Evolutionary conservation across 768 basidiomycete genomes (phyloP), one percentile per base, ranked within the genome.

Genomic region (Mycena alexandri): DNA sequence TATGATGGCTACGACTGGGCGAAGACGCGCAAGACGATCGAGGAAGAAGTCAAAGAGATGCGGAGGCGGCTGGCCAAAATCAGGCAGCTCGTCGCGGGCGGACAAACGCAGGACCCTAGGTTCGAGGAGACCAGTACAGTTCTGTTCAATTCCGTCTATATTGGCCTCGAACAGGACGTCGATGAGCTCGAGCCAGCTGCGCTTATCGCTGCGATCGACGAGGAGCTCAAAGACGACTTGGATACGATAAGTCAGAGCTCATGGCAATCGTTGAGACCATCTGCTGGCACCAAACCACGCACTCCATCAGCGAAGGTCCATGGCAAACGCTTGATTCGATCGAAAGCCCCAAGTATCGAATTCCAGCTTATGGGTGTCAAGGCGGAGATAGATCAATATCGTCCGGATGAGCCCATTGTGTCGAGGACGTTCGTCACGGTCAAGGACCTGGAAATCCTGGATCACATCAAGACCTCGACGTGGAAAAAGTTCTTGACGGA

Each of bases 401-500:
- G 77, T 11, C 84, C 87, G 7, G 81, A 84, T 13, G 85, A 85
- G 48, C 78, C 85, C 0, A 75, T 90, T 24, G 88, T 90, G 11
- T 92, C 91, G 3, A 84, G 91, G 58, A 85, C 89, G 2, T 84
- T 93, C 52, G 86, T 88, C 16, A 89, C 89, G 13, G 83, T 96
- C 56, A 85, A 80, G 64, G 88, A 94, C 67, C 73, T 95, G 21
- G 95, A 98, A 78, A 98, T 99, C 65, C 81, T 99, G 56, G 98
- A 99, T 77, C 96, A 98, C 75, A 95, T 99, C 84, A 96, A 94
- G 82, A 96, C 96, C 0, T 98, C 96, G 11, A 98, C 98, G 0
- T 99, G 98, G 98, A 93, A 91, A 80, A 99, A 97, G 77, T 99
- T 99, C 77, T 81, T 99, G 65, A 96, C 95, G 5, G 89, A 89